Evolutionary conservation across 306 rosid species (phyloP), one percentile per base, ranked within the genome.

Genomic region (Luffa acutangula): DNA sequence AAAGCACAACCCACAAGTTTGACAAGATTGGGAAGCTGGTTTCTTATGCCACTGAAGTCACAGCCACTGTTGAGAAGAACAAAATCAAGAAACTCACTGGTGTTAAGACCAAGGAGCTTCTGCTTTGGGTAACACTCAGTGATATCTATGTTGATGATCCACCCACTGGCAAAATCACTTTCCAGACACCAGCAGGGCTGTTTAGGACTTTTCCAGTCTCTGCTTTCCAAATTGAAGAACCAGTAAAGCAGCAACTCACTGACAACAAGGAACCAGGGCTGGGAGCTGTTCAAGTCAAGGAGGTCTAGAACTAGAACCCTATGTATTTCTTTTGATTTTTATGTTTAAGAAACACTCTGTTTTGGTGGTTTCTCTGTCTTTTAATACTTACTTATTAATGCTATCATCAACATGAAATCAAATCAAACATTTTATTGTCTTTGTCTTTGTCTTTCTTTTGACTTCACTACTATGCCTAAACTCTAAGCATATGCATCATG

Each of bases 81-180:
- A 95, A 66, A 89, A 93, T 95, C 83, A 89, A 86, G 84, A 95
- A 93, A 80, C 91, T 95, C 2, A 90, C 69, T 0, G 99, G 99
- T 6, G 99, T 95, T 13, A 89, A 90, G 83, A 83, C 93, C 6
- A 95, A 95, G 84, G 99, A 93, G 97, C 85, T 95, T 11, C 43
- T 93, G 82, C 0, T 95, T n/a, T 95, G 99, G 99, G 65, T 95
- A 5, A 2, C 91, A 0, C 86, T 95, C 0, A 58, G 86, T 72
- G 99, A 95, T 4, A 93, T 95, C 51, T 93, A 18, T 41, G 39
- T 87, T 17, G 96, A 93, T 78, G 88, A 90, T 33, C 93, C 97
- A 2, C 87, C 97, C 17, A 87, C 88, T 0, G 91, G 93, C 0
- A 95, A 93, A 64, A 93, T 95, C 73, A 91, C 91, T 1, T 91